Conservation (phyloP, 2,329 filamentous ascomycete genomes). For the Cladosporium colombiae region DNA sequence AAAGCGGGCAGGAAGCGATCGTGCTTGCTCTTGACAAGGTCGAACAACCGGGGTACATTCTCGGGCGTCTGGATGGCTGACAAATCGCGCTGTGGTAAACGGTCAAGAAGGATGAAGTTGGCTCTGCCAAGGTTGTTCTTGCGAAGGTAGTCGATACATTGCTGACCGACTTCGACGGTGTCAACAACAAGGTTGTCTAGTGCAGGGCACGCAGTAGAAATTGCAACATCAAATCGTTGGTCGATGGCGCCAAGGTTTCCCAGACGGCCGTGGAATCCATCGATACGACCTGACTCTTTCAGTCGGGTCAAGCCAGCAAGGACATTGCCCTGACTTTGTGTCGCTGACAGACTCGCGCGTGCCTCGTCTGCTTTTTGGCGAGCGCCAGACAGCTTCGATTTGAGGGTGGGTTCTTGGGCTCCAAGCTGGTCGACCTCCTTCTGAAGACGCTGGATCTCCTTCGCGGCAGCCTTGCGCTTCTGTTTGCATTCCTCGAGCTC, state of each 20-base stretch:
- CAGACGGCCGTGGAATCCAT: slow-evolving; percentile 92
- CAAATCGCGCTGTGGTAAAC: slow-evolving; percentile 76
- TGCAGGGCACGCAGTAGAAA: slow-evolving; percentile 89
- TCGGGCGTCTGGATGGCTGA: slow-evolving; percentile 84
- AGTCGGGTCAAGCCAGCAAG: slow-evolving; percentile 89
- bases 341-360: slow-evolving; percentile 82
- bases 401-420: slow-evolving; percentile 77
- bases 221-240: slow-evolving; percentile 92
- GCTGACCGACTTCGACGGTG: slow-evolving; percentile 91
- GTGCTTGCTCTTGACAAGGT: slow-evolving; percentile 86
- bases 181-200: slow-evolving; percentile 97
- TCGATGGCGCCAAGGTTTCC: slow-evolving; percentile 95
- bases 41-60: slow-evolving; percentile 87
- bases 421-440: slow-evolving; percentile 71
- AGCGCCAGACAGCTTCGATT: slow-evolving; percentile 81
- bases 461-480: slow-evolving; percentile 70
- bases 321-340: slow-evolving; percentile 90
- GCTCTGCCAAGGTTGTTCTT: slow-evolving; percentile 97
- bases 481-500: slow-evolving; percentile 76
- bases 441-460: slow-evolving; percentile 71
- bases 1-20: slow-evolving; percentile 87
- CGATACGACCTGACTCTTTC: slow-evolving; percentile 93
- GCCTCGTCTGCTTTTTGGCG: slow-evolving; percentile 96
- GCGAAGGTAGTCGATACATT: slow-evolving; percentile 95
- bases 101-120: slow-evolving; percentile 95